A percentile compares a stretch with the other conserved stretches of the same genome.
Conservation (phyloP, 1,139 yeast genomes). For the Cylindricascospora bacillispora region DNA sequence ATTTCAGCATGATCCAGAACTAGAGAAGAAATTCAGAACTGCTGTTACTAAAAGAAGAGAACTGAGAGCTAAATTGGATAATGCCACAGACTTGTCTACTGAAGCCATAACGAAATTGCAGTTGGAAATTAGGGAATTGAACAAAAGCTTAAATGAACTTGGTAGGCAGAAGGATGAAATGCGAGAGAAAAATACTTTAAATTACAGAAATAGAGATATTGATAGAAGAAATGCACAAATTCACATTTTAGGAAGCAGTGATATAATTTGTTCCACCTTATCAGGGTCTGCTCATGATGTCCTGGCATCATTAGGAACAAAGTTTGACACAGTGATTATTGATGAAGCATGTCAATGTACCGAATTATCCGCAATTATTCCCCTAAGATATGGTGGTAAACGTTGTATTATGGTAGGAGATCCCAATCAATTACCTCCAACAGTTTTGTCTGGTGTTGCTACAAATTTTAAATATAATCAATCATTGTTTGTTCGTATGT, state of each 20-base stretch:
- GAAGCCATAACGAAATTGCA: constrained; percentile 34
- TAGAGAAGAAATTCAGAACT: constrained; percentile 20
- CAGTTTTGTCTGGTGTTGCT: constrained; percentile 88
- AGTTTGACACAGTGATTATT: constrained; percentile 85
- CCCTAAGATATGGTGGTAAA: constrained; percentile 82
- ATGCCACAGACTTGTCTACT: constrained; percentile 21
- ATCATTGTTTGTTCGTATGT: constrained; percentile 91
- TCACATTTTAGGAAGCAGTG: constrained; percentile 61
- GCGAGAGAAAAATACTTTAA: constrained; percentile 58
- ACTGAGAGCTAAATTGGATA: constrained; percentile 17
- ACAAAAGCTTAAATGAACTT: constrained; percentile 48
- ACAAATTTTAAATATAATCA: constrained; percentile 73
- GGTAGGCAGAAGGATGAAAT: constrained; percentile 69
- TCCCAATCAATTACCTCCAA: constrained; percentile 97
- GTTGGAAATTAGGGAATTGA: constrained; percentile 39
- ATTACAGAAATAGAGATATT: constrained; percentile 62
- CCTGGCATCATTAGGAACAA: constrained; percentile 57
- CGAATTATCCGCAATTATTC: constrained; percentile 83
- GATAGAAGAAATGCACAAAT: constrained; percentile 67
- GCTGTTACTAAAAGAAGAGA: constrained; percentile 19
- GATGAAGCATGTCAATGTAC: constrained; percentile 99
- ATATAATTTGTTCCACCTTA: constrained; percentile 80
- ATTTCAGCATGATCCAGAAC: constrained; percentile 23
- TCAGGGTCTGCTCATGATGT: constrained; percentile 94
- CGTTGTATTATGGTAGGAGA: constrained; percentile 98